phyloP scores from a whole-genome alignment of 495 filamentous ascomycete species.

The Cetradonia linearis region DNA sequence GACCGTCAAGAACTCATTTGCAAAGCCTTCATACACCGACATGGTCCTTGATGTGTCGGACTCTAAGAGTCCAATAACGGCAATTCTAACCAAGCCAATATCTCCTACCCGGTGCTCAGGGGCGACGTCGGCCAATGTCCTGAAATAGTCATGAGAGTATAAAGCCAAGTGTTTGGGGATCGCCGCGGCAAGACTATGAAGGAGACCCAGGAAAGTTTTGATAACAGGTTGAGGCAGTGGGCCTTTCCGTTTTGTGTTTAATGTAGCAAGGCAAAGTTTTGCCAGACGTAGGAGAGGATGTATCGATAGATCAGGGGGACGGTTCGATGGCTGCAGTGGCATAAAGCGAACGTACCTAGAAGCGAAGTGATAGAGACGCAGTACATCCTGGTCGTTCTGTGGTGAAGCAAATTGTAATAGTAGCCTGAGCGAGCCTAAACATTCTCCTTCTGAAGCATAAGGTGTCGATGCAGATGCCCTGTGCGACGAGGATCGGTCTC shows the following conservation, averaged over 20 bases:
- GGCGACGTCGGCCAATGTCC: conserved; percentile 36
- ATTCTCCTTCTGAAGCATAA: conserved; percentile 42
- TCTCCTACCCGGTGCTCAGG: conserved; percentile 24
- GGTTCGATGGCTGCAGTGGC: conserved; percentile 32
- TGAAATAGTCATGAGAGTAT: conserved; percentile 36
- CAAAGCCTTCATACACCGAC: conserved; percentile 49
- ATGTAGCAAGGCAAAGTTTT: conserved; percentile 35
- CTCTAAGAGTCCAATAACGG: conserved; percentile 39
- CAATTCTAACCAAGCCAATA: conserved; percentile 27
- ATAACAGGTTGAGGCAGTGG: conserved; percentile 25
- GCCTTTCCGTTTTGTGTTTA: conserved; percentile 29
- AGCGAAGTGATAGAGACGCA: conserved; percentile 38
- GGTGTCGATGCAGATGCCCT: conserved; percentile 19
- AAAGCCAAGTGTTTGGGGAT: conserved; percentile 42
- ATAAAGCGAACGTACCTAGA: conserved; percentile 35
- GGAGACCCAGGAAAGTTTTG: conserved; percentile 32
- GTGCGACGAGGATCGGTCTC: not conserved
- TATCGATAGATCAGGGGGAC: conserved; percentile 39
- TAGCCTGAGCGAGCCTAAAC: conserved; percentile 38
- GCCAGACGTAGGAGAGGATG: conserved; percentile 39
- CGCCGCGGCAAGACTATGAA: conserved; percentile 33
- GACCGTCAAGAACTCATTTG: conserved; percentile 42
- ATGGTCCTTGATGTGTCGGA: conserved; percentile 39
- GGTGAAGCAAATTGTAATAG: conserved; percentile 42
- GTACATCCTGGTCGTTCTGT: conserved; percentile 31